Evolutionary conservation across 2,329 filamentous ascomycete species (phyloP).

Genomic region (Clathrospora elynae): DNA sequence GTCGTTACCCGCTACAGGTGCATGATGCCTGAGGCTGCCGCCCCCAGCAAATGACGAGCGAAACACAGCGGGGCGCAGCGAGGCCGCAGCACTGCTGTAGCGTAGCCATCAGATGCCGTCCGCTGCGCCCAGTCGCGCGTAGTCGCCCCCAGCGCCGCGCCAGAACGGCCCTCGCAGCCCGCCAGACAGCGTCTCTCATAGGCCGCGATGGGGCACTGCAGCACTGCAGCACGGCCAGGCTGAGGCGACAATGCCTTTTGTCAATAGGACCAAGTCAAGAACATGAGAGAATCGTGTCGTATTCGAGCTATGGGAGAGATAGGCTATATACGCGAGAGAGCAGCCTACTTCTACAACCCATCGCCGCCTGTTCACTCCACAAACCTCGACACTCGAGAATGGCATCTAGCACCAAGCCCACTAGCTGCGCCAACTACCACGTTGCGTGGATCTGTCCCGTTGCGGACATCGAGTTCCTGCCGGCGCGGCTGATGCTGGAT

Average conservation of each 20-base stretch:
- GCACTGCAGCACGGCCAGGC: no score
- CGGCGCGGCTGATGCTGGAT: slow-evolving; percentile 18
- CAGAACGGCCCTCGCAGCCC: neutral
- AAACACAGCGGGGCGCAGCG: neutral
- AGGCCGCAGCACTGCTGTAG: neutral
- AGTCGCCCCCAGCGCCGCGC: neutral
- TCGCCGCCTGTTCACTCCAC: neutral
- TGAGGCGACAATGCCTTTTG: no score
- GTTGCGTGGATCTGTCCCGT: slow-evolving; percentile 15
- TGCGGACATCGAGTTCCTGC: slow-evolving; percentile 17
- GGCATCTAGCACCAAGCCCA: slow-evolving; percentile 3
- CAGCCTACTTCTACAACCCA: neutral
- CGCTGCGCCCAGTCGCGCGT: neutral
- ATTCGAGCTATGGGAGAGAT: no score
- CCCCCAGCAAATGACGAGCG: neutral
- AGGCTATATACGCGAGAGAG: no score
- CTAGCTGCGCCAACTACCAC: slow-evolving; percentile 13
- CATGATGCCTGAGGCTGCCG: neutral
- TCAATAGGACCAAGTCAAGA: no score
- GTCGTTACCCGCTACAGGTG: neutral
- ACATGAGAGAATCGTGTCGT: no score
- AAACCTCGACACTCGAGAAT: neutral
- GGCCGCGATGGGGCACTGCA: no score
- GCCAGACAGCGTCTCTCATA: neutral
- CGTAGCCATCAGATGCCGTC: neutral